Evolutionary conservation across 2,329 filamentous ascomycete species (phyloP).

Genomic region (Aspergillus arachidicola): DNA sequence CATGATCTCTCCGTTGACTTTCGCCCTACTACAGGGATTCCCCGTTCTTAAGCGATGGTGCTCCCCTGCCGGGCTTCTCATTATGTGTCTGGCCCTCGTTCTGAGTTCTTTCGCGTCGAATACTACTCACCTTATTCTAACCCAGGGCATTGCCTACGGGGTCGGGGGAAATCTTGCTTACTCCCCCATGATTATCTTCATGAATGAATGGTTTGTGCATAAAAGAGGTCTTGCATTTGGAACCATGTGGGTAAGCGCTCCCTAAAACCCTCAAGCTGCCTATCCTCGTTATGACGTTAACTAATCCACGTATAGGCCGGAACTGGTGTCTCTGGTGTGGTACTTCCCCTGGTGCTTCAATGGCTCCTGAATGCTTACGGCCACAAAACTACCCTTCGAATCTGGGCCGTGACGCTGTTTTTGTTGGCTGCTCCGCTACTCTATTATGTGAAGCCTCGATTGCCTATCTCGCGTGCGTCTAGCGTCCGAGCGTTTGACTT

Average conservation of each 20-base stretch:
- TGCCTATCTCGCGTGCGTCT: slow-evolving; percentile 33
- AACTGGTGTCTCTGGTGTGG: slow-evolving; percentile 43
- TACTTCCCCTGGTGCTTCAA: slow-evolving; percentile 50
- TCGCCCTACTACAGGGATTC: slow-evolving; percentile 20
- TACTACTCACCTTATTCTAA: slow-evolving; percentile 23
- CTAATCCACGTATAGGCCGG: slow-evolving; percentile 31
- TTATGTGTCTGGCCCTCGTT: slow-evolving; percentile 27
- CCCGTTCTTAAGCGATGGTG: slow-evolving; percentile 11
- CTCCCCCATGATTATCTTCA: slow-evolving; percentile 48
- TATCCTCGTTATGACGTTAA: background rate
- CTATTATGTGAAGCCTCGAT: slow-evolving; percentile 46
- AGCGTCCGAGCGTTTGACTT: slow-evolving; percentile 24
- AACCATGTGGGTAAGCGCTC: slow-evolving; percentile 41
- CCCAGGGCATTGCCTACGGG: slow-evolving; percentile 35
- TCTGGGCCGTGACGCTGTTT: slow-evolving; percentile 42
- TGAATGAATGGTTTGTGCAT: slow-evolving; percentile 57
- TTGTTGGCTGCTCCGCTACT: slow-evolving; percentile 27
- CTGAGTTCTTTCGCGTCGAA: slow-evolving; percentile 26
- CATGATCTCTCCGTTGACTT: slow-evolving; percentile 22
- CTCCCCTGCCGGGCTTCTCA: slow-evolving; percentile 18
- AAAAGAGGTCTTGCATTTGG: slow-evolving; percentile 48
- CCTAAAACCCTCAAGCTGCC: background rate
- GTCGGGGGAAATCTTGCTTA: slow-evolving; percentile 52
- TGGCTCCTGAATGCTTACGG: slow-evolving; percentile 47
- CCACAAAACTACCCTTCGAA: slow-evolving; percentile 47